phyloP scores from a whole-genome alignment of 441 rosid genomes.

The Raphanus hybrid region DNA sequence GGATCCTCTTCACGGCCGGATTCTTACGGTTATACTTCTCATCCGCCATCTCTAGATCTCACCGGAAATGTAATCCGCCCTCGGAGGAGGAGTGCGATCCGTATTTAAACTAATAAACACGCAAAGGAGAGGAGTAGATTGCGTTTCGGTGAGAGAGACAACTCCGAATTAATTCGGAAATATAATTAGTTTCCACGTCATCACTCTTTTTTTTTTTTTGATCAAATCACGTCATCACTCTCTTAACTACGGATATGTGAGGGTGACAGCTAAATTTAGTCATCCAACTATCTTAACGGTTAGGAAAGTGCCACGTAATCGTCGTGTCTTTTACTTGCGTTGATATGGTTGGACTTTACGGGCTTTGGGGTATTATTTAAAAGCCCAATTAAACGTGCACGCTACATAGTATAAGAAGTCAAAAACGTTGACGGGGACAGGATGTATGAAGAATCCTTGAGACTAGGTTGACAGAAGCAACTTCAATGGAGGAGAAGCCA shows the following conservation, averaged over 20 bases:
- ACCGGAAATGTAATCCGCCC: constrained; percentile 30
- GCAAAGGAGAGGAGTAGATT: constrained; percentile 10
- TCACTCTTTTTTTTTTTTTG: constrained; percentile 2
- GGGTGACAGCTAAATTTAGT: constrained; percentile 7
- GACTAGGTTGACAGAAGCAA: neutral
- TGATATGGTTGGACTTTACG: too few species aligned
- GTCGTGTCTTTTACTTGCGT: too few species aligned
- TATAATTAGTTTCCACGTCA: constrained; percentile 32
- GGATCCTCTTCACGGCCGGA: constrained; percentile 96
- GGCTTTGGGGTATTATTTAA: too few species aligned
- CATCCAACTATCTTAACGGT: too few species aligned
- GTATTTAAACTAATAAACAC: constrained; percentile 14
- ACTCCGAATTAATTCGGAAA: neutral
- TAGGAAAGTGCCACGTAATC: too few species aligned
- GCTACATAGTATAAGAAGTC: too few species aligned
- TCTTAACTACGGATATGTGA: constrained; percentile 11
- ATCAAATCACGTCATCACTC: constrained; percentile 29
- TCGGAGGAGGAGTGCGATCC: neutral
- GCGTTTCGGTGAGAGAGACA: neutral
- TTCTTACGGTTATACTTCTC: constrained; percentile 89
- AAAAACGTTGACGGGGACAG: too few species aligned
- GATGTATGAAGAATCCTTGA: constrained; percentile 3
- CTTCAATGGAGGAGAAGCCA: constrained; percentile 39
- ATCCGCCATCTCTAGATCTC: constrained; percentile 68
- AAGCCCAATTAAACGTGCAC: too few species aligned